Conservation (phyloP, 2,329 filamentous ascomycete genomes). For the Alternaria brassicae region DNA sequence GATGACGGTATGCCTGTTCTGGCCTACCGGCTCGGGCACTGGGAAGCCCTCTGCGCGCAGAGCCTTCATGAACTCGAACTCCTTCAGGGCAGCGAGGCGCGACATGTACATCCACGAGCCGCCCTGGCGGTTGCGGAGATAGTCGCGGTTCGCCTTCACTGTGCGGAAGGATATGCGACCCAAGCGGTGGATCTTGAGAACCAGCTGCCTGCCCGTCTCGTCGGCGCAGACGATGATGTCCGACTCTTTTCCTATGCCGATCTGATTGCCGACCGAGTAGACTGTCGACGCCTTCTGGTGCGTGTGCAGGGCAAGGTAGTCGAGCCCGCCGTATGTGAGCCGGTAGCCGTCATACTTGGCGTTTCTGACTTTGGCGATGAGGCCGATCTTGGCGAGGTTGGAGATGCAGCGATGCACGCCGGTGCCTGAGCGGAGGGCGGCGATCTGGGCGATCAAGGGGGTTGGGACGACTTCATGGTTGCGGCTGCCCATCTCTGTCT, state of each 20-base stretch:
- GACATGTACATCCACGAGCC: conserved; percentile 99
- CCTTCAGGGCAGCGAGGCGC: conserved; percentile 88
- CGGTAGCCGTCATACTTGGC: conserved; percentile 97
- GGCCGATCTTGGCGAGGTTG: conserved; percentile 84
- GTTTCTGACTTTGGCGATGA: conserved; percentile 93
- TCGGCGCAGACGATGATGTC: conserved; percentile 95
- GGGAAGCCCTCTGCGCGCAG: conserved; percentile 84
- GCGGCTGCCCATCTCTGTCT: conserved; percentile 93
- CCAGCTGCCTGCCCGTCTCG: conserved; percentile 74
- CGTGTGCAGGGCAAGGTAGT: conserved; percentile 94
- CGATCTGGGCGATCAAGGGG: conserved; percentile 81
- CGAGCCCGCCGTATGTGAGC: conserved; percentile 92
- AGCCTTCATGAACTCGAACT: conserved; percentile 92
- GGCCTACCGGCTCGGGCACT: conserved; percentile 84
- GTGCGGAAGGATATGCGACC: conserved; percentile 96
- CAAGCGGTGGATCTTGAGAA: conserved; percentile 95
- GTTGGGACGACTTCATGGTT: conserved; percentile 98
- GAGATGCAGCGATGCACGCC: conserved; percentile 89
- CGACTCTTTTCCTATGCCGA: conserved; percentile 96
- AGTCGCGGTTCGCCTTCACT: conserved; percentile 95
- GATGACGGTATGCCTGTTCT: conserved; percentile 93
- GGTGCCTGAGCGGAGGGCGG: conserved; percentile 74
- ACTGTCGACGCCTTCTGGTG: conserved; percentile 80
- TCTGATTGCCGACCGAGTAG: conserved; percentile 92
- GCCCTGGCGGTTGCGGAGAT: conserved; percentile 79